Base-by-base conservation (phyloP, 805 yeast species). In the Citeromyces matritensis region DNA sequence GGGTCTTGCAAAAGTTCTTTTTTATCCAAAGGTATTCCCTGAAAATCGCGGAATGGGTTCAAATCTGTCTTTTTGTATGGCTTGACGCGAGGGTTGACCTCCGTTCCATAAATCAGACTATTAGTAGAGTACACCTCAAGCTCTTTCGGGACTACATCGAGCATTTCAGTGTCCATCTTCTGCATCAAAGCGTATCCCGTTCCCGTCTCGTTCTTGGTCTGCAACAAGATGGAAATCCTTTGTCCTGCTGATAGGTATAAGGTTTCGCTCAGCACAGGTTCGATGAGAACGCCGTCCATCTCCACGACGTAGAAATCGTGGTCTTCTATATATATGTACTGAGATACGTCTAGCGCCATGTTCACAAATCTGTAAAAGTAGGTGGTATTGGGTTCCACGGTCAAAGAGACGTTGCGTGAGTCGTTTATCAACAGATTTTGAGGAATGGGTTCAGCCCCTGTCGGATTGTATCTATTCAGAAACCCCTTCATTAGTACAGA, bases 401-500 rank as follows among this genome's bases (percentile, higher is more conserved):
- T 32, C 48, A 79, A 57, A 1, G 76, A 61, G 4, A 55, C 65
- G 39, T 73, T 72, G 33, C 64, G 60, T 5, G 81, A 59, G 39
- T 80, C 82, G 47, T 79, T 78, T 45, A 78, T 66, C 26, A 80
- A 53, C 12, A 69, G 37, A 43, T 69, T 72, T 38, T 73, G 74
- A 3, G 88, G 88, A 31, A 79, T 63, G 10, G 93, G 93, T 47
- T 80, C 93, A 11, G 81, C 84, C 26, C 93, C 93, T 2, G 86
- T 79, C 13, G 93, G 93, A 42, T 80, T 80, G 45, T 68, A 80
- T 40, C 80, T 58, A 27, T 65, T 63, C 43, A 73, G 48, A 48
- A 77, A 79, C 26, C 57, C 55, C 12, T 51, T 40, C 30, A 60
- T 49, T 17, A 77, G 56, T 3, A 52, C 63, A 19, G 55, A 53